phyloP scores from a whole-genome alignment of 257 asterid species.

The Catharanthus roseus region DNA sequence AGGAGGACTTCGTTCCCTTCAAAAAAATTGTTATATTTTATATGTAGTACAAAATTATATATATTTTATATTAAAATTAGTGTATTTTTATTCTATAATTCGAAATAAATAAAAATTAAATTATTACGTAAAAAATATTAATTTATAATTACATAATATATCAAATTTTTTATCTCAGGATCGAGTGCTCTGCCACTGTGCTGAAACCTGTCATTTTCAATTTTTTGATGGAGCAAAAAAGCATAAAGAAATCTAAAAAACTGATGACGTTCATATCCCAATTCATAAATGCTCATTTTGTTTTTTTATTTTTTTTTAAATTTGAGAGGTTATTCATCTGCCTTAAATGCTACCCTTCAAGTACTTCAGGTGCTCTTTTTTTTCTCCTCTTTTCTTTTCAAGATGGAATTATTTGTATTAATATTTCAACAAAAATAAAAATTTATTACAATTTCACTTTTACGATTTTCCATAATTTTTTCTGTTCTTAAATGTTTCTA shows the following conservation, averaged over 20 bases:
- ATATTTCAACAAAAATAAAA: no score
- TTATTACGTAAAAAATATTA: no score
- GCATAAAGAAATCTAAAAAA: neutral
- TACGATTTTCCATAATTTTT: neutral
- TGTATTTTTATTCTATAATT: no score
- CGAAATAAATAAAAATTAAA: no score
- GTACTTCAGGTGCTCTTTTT: neutral
- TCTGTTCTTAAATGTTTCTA: neutral
- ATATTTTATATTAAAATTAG: no score
- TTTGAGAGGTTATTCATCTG: neutral
- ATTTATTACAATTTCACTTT: no score
- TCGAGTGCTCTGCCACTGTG: no score
- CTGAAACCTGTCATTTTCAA: conserved; percentile 20
- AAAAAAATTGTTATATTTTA: no score
- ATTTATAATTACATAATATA: no score
- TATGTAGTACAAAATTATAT: no score
- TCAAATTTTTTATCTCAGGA: no score
- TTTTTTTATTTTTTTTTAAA: neutral
- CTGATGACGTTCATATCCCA: conserved; percentile 2
- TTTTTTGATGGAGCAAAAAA: neutral
- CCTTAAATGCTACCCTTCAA: neutral
- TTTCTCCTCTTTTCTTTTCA: neutral
- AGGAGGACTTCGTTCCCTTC: no score
- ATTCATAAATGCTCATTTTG: neutral
- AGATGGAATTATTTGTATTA: neutral